These are phyloP conservation scores for Fusarium fujikuroi DNA, from an alignment of 2,329 filamentous ascomycete species.

Conservation along the genomic window DNA sequence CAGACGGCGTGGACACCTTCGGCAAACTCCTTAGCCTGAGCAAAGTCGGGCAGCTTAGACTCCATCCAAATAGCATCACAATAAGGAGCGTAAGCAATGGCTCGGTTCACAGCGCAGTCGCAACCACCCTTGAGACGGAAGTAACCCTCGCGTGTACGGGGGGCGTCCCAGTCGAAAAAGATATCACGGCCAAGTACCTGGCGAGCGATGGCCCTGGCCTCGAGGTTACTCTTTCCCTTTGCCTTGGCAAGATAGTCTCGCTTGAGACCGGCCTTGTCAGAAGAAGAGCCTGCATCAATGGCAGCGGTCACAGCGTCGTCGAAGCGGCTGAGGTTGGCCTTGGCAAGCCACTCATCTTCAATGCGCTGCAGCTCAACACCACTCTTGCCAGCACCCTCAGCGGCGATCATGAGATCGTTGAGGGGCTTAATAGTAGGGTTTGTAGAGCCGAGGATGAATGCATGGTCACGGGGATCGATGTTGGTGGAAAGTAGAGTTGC, in stretches of 20 bases:
- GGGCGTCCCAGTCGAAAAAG: conserved; percentile 95
- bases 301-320: conserved; percentile 87
- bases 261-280: conserved; percentile 76
- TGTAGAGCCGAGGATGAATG: conserved; percentile 90
- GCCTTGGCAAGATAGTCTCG: conserved; percentile 72
- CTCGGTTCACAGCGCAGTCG: conserved; percentile 89
- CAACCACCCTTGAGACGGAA: conserved; percentile 93
- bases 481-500: conserved; percentile 96
- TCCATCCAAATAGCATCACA: conserved; percentile 99
- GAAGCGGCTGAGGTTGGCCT: conserved; percentile 88
- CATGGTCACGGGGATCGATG: conserved; percentile 94
- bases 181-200: conserved; percentile 81
- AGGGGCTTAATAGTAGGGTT: conserved; percentile 87
- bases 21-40: conserved; percentile 92
- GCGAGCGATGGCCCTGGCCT: conserved; percentile 83
- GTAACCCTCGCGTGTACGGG: conserved; percentile 92
- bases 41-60: conserved; percentile 92
- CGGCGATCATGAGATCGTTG: conserved; percentile 89
- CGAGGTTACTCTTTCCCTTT: conserved; percentile 86
- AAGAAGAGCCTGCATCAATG: conserved; percentile 75
- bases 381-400: conserved; percentile 82
- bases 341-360: conserved; percentile 85
- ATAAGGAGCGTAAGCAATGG: conserved; percentile 91
- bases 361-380: conserved; percentile 87
- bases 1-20: conserved; percentile 92